Conservation (phyloP, 306 rosid species). For the Fragaria vesca region DNA sequence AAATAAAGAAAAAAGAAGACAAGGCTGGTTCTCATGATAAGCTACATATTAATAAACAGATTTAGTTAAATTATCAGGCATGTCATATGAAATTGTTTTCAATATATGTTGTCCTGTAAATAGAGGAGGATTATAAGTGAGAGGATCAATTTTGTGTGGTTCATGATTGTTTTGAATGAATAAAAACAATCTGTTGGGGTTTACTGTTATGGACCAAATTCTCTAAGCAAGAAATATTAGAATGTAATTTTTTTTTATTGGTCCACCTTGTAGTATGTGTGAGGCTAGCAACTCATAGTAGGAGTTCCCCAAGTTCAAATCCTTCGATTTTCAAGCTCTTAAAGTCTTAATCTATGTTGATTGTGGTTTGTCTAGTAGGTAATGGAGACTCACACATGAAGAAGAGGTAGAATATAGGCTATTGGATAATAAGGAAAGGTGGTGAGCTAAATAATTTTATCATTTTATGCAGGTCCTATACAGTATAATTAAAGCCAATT, state of each 20-base stretch:
- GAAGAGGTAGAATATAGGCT: not conserved
- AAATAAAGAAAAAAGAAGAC: no score
- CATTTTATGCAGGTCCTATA: not conserved
- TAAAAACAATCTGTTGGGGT: not conserved
- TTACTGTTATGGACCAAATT: not conserved
- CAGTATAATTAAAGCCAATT: not conserved
- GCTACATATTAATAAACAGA: not conserved
- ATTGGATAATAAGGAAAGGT: not conserved
- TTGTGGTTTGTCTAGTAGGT: not conserved
- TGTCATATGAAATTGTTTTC: not conserved
- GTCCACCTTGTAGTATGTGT: not conserved
- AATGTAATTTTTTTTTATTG: not conserved
- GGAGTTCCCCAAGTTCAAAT: constrained; percentile 1
- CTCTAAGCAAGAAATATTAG: not conserved
- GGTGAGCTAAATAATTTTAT: not conserved
- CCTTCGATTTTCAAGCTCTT: not conserved
- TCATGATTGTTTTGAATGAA: not conserved
- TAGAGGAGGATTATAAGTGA: not conserved
- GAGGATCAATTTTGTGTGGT: not conserved
- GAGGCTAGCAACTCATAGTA: not conserved
- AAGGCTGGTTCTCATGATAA: not conserved
- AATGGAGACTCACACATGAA: not conserved
- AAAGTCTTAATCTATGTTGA: not conserved
- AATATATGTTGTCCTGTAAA: not conserved
- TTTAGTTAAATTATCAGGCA: not conserved